These are phyloP conservation scores for Mortierella sp. DNA, from an alignment of 371 early-diverging fungal species.

Conservation along the genomic window DNA sequence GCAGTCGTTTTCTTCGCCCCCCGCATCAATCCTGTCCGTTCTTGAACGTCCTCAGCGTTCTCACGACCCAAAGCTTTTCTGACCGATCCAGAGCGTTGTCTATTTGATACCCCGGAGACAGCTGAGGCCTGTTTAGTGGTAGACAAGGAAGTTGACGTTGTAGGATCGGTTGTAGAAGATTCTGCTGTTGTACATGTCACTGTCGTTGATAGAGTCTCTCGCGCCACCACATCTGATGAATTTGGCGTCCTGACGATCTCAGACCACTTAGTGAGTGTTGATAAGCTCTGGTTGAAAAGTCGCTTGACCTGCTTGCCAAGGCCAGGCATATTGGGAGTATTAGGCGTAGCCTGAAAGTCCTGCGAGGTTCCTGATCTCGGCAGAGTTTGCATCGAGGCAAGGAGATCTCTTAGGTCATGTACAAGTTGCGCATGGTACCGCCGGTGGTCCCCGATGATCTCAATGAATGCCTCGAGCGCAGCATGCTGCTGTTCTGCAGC, in stretches of 20 bases:
- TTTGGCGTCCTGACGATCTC: slow-evolving; percentile 18
- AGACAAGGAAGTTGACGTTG: not conserved
- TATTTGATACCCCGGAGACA: not conserved
- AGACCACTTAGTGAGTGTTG: slow-evolving; percentile 35
- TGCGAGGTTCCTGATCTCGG: not conserved
- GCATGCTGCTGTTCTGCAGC: slow-evolving; percentile 1
- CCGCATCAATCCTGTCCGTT: slow-evolving; percentile 2
- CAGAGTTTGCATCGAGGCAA: slow-evolving; percentile 4
- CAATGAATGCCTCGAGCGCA: slow-evolving; percentile 26
- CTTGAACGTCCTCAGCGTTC: not conserved
- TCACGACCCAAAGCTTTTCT: not conserved
- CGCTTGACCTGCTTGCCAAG: slow-evolving; percentile 38
- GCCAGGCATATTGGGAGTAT: not conserved
- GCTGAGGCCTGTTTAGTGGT: not conserved
- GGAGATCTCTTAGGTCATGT: slow-evolving; percentile 14
- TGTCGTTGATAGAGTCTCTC: not conserved
- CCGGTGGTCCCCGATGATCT: slow-evolving; percentile 15
- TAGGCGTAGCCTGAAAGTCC: not conserved
- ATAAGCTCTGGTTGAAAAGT: slow-evolving; percentile 35
- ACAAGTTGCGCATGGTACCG: slow-evolving; percentile 22
- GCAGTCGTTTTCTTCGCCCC: not conserved
- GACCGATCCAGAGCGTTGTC: not conserved
- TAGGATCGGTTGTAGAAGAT: not conserved
- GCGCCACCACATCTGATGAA: slow-evolving; percentile 6
- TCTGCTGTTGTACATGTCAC: not conserved